Conservation (phyloP, 108 stramenopile species). For the Nitzschia palea region DNA sequence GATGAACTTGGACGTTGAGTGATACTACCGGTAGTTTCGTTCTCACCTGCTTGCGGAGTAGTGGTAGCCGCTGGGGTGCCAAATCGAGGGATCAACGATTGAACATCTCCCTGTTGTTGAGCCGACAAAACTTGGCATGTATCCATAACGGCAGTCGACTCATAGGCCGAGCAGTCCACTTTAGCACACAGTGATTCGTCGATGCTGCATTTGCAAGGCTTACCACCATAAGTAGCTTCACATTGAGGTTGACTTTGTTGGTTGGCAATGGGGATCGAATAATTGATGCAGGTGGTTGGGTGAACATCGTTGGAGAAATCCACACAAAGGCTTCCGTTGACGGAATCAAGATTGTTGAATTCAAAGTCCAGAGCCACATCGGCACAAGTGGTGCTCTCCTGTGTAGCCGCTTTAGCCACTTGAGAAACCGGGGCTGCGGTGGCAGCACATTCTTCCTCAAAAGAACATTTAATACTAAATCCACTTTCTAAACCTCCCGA, state of each 20-base stretch:
- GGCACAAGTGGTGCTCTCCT: neutral
- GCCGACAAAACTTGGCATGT: slow-evolving; percentile 19
- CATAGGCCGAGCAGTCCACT: slow-evolving; percentile 26
- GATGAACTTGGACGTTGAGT: too few relatives aligned
- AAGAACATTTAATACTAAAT: slow-evolving; percentile 5
- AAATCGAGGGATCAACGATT: slow-evolving; percentile 1
- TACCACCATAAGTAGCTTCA: slow-evolving; percentile 18
- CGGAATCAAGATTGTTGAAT: slow-evolving; percentile 5
- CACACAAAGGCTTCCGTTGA: slow-evolving; percentile 13
- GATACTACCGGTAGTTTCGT: too few relatives aligned
- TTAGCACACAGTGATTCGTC: slow-evolving; percentile 9
- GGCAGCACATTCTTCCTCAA: slow-evolving; percentile 11
- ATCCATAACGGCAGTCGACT: slow-evolving; percentile 20
- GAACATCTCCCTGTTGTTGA: neutral
- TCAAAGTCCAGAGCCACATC: slow-evolving; percentile 7
- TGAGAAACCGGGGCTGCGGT: neutral
- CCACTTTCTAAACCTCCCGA: neutral
- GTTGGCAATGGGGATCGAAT: slow-evolving; percentile 10
- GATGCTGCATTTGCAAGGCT: slow-evolving; percentile 16
- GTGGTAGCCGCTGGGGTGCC: neutral
- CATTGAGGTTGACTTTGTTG: slow-evolving; percentile 9
- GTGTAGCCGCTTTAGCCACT: neutral
- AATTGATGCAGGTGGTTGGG: slow-evolving; percentile 23
- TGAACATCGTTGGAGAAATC: slow-evolving; percentile 13
- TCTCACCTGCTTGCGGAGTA: neutral